Base-by-base conservation (phyloP, 83 land plant species). In the Diphasiastrum complanatum region DNA sequence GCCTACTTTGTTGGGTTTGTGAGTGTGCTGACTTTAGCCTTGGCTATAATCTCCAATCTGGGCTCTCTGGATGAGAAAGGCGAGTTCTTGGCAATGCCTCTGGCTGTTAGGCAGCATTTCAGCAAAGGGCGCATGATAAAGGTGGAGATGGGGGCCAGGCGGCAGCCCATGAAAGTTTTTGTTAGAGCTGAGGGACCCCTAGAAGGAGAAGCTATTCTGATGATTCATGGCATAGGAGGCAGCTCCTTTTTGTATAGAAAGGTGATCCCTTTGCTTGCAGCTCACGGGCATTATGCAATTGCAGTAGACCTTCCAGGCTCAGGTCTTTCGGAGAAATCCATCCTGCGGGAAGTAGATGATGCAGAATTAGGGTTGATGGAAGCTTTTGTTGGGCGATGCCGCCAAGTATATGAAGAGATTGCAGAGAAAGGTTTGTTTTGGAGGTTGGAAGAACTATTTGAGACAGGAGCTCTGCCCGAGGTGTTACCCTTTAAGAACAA, bases 241-340 rank as follows among this genome's bases (percentile, higher is more conserved):
- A 71, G 74, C 71, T 71, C 74, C 23, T 64, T 64, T 20, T 16
- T 65, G 34, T 71, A 71, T 37, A 47, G 72, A 50, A 30, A 52
- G 11, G 2, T 71, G 32, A 2, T 52, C 18, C 24, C 69, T 2
- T 19, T 33, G 6, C 48, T 71, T 18, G 72, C 59, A 3, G 36
- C 45, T 1, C 10, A 24, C 8, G 49, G 49, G 14, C n/a, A 52
- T 10, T 45, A 26, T 38, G 73, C 45, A 5, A 45, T 70, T 8
- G 73, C 74, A 1, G 26, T 71, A 38, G 74, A 71, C 41, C 22
- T 71, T 22, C 74, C 74, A 3, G 74, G 74, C 1, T 65, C 74
- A 25, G 74, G 74, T 12, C 58, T 71, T 6, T 63, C 74, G 33
- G 74, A 71, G 60, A 71, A 71, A 30, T 32, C 60, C 28, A 22